Evolutionary conservation across 2,329 filamentous ascomycete species (phyloP).

Genomic region (Trichoderma semiorbis): DNA sequence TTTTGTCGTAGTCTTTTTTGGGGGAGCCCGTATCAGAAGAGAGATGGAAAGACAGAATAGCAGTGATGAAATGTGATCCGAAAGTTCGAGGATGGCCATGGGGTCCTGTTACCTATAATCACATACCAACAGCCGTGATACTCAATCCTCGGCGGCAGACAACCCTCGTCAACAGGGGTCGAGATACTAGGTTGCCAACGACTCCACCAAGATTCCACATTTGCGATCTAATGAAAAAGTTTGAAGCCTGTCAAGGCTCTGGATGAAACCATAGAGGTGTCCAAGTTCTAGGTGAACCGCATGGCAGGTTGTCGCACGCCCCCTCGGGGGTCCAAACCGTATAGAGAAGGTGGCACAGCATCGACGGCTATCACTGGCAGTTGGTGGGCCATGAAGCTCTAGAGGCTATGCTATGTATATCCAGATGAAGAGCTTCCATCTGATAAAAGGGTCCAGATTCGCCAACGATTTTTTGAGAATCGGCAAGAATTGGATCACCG

Average conservation of each 20-base stretch:
- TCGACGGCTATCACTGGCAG: neutral
- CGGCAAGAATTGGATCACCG: neutral
- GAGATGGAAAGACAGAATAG: neutral
- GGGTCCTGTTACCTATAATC: neutral
- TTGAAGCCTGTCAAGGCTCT: neutral
- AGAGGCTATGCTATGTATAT: neutral
- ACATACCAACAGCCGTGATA: neutral
- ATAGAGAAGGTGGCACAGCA: slow-evolving; percentile 16
- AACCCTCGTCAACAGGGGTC: neutral
- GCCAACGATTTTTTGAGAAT: neutral
- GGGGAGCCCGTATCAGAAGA: neutral
- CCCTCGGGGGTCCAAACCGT: neutral
- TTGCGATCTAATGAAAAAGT: neutral
- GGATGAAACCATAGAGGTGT: neutral
- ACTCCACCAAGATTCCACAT: neutral
- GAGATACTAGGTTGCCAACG: neutral
- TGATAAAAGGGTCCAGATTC: neutral
- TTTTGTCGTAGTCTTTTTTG: neutral
- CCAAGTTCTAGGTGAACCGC: neutral
- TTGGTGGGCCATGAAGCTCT: neutral
- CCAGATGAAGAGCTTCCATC: neutral
- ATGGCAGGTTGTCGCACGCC: neutral
- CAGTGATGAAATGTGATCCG: neutral
- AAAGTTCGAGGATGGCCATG: neutral
- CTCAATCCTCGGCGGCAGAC: neutral